A percentile compares a stretch with the other conserved stretches of the same genome.
Conservation (phyloP, 306 rosid species). For the Ammopiptanthus mongolicus region DNA sequence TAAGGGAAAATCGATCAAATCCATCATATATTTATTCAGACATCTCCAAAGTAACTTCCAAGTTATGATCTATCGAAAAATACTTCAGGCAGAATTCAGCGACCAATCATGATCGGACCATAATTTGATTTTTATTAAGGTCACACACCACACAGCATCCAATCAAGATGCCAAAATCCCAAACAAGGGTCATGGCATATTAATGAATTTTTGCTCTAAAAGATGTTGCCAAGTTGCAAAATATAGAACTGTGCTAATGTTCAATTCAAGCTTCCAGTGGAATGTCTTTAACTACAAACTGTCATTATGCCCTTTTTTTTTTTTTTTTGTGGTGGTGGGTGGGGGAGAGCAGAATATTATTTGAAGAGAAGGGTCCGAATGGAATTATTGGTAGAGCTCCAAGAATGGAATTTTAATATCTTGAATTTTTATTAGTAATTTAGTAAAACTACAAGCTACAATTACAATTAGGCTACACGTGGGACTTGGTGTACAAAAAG, state of each 20-base stretch:
- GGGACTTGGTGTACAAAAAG: conserved; percentile 18
- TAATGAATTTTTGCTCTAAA: background rate
- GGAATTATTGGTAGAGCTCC: background rate
- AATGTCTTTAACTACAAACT: background rate
- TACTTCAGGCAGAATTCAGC: background rate
- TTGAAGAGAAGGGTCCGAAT: no score
- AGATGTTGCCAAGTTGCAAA: background rate
- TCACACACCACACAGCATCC: background rate
- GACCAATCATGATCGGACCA: background rate
- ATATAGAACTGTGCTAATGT: background rate
- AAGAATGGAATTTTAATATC: background rate
- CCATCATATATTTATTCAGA: no score
- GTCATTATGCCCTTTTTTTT: no score
- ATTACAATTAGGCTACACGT: conserved; percentile 16
- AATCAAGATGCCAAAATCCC: background rate
- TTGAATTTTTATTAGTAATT: conserved; percentile 13
- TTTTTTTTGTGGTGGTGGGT: no score
- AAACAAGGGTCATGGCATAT: background rate
- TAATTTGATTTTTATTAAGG: background rate
- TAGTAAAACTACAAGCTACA: background rate
- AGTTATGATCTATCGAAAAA: no score
- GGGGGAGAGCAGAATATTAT: no score
- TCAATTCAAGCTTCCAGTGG: background rate
- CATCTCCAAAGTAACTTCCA: no score
- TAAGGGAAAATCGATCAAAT: no score